These are phyloP conservation scores for Penicillium sp. DNA, from an alignment of 2,329 filamentous ascomycete genomes.

Conservation along the genomic window DNA sequence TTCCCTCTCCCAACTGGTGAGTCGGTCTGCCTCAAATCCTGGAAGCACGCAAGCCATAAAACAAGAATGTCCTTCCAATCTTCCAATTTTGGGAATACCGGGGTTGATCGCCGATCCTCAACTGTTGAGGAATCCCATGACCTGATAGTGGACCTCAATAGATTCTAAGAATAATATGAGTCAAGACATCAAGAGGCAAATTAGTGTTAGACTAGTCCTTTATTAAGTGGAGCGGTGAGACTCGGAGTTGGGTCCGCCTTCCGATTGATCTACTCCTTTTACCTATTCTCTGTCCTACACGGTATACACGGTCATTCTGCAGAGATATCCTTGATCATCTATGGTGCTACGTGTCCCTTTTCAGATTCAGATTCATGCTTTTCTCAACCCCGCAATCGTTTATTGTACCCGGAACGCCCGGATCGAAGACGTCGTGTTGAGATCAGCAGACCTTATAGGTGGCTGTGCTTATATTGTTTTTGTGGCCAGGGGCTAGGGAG, in stretches of 20 bases:
- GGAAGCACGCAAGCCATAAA: background rate
- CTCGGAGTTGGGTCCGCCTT: conserved; percentile 7
- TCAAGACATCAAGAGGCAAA: background rate
- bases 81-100: background rate
- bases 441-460: conserved; percentile 7
- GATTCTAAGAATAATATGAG: background rate
- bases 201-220: background rate
- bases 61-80: background rate
- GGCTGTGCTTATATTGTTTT: background rate
- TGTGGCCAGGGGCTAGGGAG: background rate
- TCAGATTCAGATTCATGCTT: background rate
- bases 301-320: background rate
- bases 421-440: background rate
- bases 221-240: conserved; percentile 22
- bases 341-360: conserved; percentile 6
- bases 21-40: background rate
- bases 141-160: background rate
- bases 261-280: conserved; percentile 3
- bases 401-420: background rate
- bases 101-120: conserved; percentile 8
- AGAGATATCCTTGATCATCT: background rate
- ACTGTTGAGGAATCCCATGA: conserved; percentile 18
- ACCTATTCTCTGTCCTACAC: conserved; percentile 3
- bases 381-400: conserved; percentile 7
- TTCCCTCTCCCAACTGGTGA: background rate